Evolutionary conservation across 768 basidiomycete species (phyloP).

Genomic region (Tylopilus vinaceipallidus): DNA sequence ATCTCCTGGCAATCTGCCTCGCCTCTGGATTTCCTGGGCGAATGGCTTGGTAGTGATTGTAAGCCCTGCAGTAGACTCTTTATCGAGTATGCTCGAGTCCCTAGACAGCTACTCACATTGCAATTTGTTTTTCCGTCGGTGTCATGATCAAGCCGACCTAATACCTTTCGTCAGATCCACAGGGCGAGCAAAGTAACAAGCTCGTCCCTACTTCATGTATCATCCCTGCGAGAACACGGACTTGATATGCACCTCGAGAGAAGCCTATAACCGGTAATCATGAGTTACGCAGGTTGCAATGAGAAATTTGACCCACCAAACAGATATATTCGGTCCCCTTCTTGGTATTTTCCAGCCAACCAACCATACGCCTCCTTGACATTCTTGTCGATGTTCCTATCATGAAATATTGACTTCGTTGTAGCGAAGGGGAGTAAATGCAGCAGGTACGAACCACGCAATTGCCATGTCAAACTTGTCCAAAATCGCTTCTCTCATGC

Average conservation of each 20-base stretch:
- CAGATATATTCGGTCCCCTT: constrained; percentile 36
- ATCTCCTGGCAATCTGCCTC: constrained; percentile 24
- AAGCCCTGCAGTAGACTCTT: constrained; percentile 7
- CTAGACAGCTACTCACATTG: constrained; percentile 19
- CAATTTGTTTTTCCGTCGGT: constrained; percentile 34
- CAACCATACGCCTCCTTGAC: constrained; percentile 35
- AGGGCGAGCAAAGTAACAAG: neutral
- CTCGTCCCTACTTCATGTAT: constrained; percentile 30
- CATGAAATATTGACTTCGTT: neutral
- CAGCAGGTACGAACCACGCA: too few relatives aligned
- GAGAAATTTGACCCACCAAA: constrained; percentile 25
- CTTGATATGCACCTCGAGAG: constrained; percentile 44
- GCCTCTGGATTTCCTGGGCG: constrained; percentile 19
- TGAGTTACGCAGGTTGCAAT: neutral
- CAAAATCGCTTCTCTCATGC: too few relatives aligned
- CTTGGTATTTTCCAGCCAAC: constrained; percentile 30
- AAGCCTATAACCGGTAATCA: constrained; percentile 30
- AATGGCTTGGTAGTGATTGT: constrained; percentile 20
- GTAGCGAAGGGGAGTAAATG: too few relatives aligned
- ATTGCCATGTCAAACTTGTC: too few relatives aligned
- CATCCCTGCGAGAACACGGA: constrained; percentile 41
- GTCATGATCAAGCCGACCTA: constrained; percentile 23
- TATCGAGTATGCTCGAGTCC: too few relatives aligned
- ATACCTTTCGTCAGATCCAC: neutral
- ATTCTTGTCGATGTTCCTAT: constrained; percentile 29